Evolutionary conservation across 2,329 filamentous ascomycete species (phyloP).

Genomic region (Apiospora hydei): DNA sequence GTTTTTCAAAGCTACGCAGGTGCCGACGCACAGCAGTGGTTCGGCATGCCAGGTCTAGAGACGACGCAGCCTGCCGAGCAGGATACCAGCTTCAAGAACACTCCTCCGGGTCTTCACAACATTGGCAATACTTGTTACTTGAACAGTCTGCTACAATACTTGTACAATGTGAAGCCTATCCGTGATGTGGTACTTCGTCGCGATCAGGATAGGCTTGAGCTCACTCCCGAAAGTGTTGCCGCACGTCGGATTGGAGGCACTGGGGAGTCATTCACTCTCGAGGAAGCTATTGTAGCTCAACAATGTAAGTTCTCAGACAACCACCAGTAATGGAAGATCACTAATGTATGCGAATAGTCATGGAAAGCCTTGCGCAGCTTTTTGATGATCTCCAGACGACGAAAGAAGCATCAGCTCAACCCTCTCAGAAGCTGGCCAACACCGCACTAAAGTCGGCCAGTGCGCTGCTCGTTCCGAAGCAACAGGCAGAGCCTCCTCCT

Average conservation of each 20-base stretch:
- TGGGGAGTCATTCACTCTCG: constrained; percentile 56
- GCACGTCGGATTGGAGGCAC: constrained; percentile 78
- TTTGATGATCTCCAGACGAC: constrained; percentile 76
- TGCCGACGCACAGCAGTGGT: background rate
- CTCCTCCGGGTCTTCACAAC: constrained; percentile 88
- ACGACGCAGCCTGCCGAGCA: constrained; percentile 22
- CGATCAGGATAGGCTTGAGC: constrained; percentile 73
- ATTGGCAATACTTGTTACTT: constrained; percentile 98
- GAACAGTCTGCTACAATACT: constrained; percentile 94
- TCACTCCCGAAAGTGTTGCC: constrained; percentile 68
- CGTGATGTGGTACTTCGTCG: constrained; percentile 74
- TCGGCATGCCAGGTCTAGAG: constrained; percentile 26
- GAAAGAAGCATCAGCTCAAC: constrained; percentile 67
- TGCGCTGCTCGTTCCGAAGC: constrained; percentile 30
- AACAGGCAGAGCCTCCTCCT: constrained; percentile 50
- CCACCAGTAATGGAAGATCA: background rate
- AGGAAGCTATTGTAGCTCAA: constrained; percentile 71
- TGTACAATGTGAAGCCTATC: constrained; percentile 86
- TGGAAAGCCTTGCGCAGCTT: constrained; percentile 73
- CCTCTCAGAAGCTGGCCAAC: constrained; percentile 79
- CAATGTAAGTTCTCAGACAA: constrained; percentile 69
- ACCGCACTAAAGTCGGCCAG: constrained; percentile 71
- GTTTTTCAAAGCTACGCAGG: constrained; percentile 11
- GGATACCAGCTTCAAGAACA: constrained; percentile 49
- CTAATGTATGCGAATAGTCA: constrained; percentile 58